phyloP scores from a whole-genome alignment of 495 filamentous ascomycete species.

The Neurospora africana region DNA sequence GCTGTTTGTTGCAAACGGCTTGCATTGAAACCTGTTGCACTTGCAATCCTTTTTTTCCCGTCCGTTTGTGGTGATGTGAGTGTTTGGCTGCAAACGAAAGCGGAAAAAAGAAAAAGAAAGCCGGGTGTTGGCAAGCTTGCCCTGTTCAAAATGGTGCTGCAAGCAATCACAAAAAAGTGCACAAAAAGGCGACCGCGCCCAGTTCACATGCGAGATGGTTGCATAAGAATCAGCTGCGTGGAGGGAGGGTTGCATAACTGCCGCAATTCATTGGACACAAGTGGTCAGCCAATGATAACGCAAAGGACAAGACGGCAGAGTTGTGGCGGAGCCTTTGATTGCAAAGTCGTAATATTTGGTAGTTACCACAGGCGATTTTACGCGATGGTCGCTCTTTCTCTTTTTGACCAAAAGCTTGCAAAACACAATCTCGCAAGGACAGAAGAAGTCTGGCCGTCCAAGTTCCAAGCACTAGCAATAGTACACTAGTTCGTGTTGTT shows the following conservation, averaged over 20 bases:
- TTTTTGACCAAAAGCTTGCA: neutral
- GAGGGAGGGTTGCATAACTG: constrained; percentile 12
- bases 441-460: neutral
- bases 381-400: neutral
- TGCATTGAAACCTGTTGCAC: neutral
- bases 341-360: neutral
- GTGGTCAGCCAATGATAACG: neutral
- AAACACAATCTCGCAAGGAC: neutral
- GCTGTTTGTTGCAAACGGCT: neutral
- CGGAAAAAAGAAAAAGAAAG: neutral
- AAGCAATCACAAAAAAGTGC: neutral
- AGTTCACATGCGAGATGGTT: neutral
- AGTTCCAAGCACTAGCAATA: neutral
- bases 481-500: neutral
- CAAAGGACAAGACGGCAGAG: neutral
- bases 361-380: neutral
- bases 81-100: neutral
- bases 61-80: neutral
- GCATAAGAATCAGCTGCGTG: constrained; percentile 4
- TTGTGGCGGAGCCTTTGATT: neutral
- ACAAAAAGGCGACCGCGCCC: neutral
- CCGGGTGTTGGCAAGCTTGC: neutral
- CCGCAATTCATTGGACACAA: constrained; percentile 8
- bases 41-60: neutral
- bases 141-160: neutral